These are phyloP conservation scores for Solanum ossicruentum DNA, from an alignment of 257 asterid species.

Conservation along the genomic window DNA sequence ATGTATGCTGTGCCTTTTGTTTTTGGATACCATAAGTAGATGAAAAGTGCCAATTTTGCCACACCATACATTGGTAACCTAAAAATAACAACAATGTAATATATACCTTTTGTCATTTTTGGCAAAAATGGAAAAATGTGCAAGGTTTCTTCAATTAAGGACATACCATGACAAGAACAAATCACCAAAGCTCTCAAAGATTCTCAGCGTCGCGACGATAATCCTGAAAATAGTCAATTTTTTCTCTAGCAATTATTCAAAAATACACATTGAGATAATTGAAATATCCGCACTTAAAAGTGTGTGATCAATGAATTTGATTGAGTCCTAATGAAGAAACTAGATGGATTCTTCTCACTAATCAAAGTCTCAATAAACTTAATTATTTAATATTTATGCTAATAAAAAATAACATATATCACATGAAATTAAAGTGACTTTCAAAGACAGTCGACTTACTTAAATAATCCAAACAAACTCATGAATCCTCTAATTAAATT, in stretches of 20 bases:
- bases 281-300: neutral
- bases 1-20: constrained; percentile 60
- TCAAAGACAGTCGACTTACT: neutral
- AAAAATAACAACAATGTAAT: neutral
- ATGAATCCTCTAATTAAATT: neutral
- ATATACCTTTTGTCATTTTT: neutral
- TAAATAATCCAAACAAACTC: neutral
- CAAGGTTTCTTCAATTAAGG: neutral
- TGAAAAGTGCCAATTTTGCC: constrained; percentile 73
- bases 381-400: neutral
- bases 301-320: neutral
- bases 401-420: neutral
- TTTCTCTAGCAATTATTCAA: neutral
- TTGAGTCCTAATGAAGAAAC: no score
- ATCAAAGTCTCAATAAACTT: neutral
- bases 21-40: constrained; percentile 88
- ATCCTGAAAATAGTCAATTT: constrained; percentile 33
- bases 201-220: constrained; percentile 49
- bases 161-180: constrained; percentile 64
- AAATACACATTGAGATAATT: neutral
- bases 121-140: neutral
- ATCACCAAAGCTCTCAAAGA: constrained; percentile 57
- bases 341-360: neutral
- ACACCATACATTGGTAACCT: constrained; percentile 94
- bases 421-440: neutral